Evolutionary conservation across 2,329 filamentous ascomycete species (phyloP).

Genomic region (Pseudopyrenochaeta lycopersici): DNA sequence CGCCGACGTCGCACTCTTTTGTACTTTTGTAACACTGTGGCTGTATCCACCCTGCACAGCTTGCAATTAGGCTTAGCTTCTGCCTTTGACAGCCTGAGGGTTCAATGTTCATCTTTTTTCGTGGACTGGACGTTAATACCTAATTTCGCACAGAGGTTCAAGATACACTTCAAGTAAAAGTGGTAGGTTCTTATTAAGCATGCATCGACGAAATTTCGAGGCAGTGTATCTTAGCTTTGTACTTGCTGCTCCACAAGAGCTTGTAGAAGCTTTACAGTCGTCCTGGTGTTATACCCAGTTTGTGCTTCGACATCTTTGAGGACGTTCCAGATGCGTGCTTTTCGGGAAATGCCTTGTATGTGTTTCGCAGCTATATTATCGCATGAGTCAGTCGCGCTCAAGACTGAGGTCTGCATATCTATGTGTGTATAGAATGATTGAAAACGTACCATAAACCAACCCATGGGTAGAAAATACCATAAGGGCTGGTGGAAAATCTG

Average conservation of each 20-base stretch:
- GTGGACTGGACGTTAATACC: too few species aligned
- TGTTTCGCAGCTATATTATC: conserved; percentile 42
- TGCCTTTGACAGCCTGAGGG: too few species aligned
- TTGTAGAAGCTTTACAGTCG: conserved; percentile 39
- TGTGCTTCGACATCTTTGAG: conserved; percentile 41
- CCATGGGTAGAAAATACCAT: conserved; percentile 44
- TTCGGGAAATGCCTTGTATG: conserved; percentile 41
- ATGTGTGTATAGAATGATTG: neutral
- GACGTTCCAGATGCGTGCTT: conserved; percentile 45
- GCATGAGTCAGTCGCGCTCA: neutral
- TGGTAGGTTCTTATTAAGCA: too few species aligned
- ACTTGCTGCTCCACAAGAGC: conserved; percentile 27
- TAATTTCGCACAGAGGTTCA: too few species aligned
- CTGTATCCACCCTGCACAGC: too few species aligned
- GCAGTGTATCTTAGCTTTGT: neutral
- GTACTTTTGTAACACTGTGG: too few species aligned
- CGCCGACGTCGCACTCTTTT: too few species aligned
- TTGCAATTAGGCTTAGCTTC: too few species aligned
- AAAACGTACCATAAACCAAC: conserved; percentile 38
- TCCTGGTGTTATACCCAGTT: conserved; percentile 42
- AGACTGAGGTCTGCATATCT: neutral
- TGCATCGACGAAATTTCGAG: neutral
- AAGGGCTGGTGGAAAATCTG: conserved; percentile 43
- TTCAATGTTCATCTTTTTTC: too few species aligned
- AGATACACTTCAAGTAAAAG: too few species aligned